phyloP scores from a whole-genome alignment of 768 basidiomycete genomes.

The Rhodotorula sphaerocarpa region DNA sequence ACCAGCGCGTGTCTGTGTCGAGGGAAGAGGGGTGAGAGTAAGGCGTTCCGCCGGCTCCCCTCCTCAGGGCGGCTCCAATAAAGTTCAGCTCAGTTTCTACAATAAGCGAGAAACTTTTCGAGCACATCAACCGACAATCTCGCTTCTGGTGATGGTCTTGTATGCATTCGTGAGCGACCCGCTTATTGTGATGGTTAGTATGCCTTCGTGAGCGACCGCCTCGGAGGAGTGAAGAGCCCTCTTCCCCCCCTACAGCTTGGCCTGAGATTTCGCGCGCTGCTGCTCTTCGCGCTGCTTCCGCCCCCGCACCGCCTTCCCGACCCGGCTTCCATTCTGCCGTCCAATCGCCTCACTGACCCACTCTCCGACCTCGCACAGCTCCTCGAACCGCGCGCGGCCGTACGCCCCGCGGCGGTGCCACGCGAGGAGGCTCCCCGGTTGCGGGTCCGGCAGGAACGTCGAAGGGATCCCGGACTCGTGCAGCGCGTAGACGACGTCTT shows the following conservation, averaged over 20 bases:
- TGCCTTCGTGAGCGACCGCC: no score
- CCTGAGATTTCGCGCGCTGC: slow-evolving; percentile 3
- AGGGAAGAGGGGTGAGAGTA: no score
- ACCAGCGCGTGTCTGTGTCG: no score
- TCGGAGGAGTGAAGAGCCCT: background rate
- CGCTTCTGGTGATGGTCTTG: no score
- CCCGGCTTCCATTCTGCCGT: slow-evolving; percentile 29
- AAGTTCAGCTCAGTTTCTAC: no score
- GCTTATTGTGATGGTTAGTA: no score
- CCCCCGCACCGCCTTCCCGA: slow-evolving; percentile 18
- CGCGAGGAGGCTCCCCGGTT: background rate
- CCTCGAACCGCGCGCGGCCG: slow-evolving; percentile 11
- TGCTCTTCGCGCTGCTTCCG: background rate
- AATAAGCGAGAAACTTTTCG: no score
- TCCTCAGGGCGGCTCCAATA: no score
- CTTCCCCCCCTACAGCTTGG: slow-evolving; percentile 11
- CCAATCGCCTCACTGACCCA: slow-evolving; percentile 26
- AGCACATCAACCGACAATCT: no score
- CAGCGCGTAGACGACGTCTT: slow-evolving; percentile 69
- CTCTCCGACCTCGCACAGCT: slow-evolving; percentile 18
- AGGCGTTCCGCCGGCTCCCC: no score
- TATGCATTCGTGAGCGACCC: no score
- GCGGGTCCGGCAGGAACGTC: slow-evolving; percentile 43
- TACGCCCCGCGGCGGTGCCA: background rate
- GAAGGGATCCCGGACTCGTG: slow-evolving; percentile 55